Conservation (phyloP, 225 moss, liverwort and hornwort genomes). For the Anthoceros angustus region DNA sequence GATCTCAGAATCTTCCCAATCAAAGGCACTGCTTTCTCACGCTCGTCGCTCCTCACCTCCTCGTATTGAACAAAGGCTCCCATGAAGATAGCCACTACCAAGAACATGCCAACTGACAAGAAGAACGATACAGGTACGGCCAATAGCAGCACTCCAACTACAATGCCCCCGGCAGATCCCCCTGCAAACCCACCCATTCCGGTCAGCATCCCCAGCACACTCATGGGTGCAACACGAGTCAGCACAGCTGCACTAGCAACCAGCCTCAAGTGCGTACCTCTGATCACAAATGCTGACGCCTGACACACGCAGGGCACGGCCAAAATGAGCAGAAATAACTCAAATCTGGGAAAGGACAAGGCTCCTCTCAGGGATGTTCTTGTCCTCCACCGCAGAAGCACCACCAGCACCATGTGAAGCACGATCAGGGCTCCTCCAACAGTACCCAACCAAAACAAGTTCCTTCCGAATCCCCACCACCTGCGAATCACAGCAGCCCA, state of each 20-base stretch:
- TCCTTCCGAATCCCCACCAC: slow-evolving; percentile 66
- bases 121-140: slow-evolving; percentile 41
- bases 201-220: not conserved
- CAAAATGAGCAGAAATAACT: slow-evolving; percentile 70
- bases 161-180: slow-evolving; percentile 52
- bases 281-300: slow-evolving; percentile 60
- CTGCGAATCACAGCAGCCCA: not conserved
- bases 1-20: slow-evolving; percentile 20
- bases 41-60: slow-evolving; percentile 28
- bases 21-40: slow-evolving; percentile 16
- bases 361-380: slow-evolving; percentile 44
- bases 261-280: slow-evolving; percentile 30
- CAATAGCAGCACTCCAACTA: slow-evolving; percentile 53
- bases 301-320: slow-evolving; percentile 59
- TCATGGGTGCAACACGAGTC: not conserved
- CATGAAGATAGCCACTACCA: slow-evolving; percentile 40
- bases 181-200: slow-evolving; percentile 32
- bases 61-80: slow-evolving; percentile 55
- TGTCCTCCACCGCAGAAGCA: slow-evolving; percentile 63
- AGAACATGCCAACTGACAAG: slow-evolving; percentile 41
- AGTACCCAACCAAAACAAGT: slow-evolving; percentile 69
- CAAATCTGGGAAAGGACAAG: slow-evolving; percentile 73
- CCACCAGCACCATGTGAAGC: slow-evolving; percentile 39
- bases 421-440: slow-evolving; percentile 44
- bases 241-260: not conserved